Evolutionary conservation across 345 rosid species (phyloP).

Genomic region (Citrus hindsii): DNA sequence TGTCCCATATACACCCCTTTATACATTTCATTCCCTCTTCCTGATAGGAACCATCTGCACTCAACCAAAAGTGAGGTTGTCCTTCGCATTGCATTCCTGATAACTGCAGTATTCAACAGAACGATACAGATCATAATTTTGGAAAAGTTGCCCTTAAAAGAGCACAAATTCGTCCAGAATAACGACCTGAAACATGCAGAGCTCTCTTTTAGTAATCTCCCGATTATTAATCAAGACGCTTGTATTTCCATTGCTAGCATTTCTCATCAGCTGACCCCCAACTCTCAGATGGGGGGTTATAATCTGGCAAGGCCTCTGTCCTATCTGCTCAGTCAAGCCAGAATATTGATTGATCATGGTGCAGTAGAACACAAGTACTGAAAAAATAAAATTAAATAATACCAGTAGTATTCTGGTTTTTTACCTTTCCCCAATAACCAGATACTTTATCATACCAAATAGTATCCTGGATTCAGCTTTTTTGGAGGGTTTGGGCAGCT

Average conservation of each 20-base stretch:
- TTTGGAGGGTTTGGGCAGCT: conserved; percentile 64
- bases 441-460: conserved; percentile 86
- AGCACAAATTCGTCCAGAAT: conserved; percentile 2
- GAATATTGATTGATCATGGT: conserved; percentile 13
- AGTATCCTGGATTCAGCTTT: conserved; percentile 63
- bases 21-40: conserved; percentile 73
- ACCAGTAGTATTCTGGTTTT: conserved; percentile 4
- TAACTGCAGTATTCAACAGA: conserved; percentile 38
- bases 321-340: conserved; percentile 48
- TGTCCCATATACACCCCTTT: conserved; percentile 60
- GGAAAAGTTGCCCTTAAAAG: neutral
- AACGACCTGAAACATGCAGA: conserved; percentile 66
- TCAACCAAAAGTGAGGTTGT: conserved; percentile 57
- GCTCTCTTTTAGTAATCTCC: conserved; percentile 65
- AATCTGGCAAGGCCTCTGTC: conserved; percentile 73
- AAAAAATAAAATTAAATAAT: neutral
- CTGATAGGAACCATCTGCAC: conserved; percentile 54
- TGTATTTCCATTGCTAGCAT: conserved; percentile 81
- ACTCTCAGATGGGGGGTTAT: conserved; percentile 49
- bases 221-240: conserved; percentile 50
- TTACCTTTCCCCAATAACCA: conserved; percentile 97
- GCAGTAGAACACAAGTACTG: neutral
- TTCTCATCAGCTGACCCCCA: conserved; percentile 38
- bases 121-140: neutral
- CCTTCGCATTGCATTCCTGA: conserved; percentile 70